Evolutionary conservation across 2,329 filamentous ascomycete genomes (phyloP).

Genomic region (Tolypocladium tropicale): DNA sequence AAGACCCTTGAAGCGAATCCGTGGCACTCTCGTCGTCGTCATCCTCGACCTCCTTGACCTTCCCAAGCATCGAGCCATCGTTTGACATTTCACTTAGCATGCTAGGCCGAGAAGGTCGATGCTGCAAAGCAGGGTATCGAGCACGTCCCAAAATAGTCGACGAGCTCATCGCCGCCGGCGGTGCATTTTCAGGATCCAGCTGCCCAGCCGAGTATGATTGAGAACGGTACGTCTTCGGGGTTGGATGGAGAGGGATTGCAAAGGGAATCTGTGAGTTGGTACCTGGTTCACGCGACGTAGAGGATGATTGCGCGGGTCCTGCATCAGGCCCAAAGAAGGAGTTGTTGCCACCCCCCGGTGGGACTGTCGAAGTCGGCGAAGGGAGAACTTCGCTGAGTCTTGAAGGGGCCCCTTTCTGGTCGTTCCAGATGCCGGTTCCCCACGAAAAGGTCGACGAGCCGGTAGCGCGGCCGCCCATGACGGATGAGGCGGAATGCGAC

Average conservation of each 20-base stretch:
- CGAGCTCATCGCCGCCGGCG: slow-evolving; percentile 30
- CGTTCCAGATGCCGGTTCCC: slow-evolving; percentile 80
- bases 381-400: slow-evolving; percentile 64
- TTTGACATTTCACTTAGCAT: slow-evolving; percentile 65
- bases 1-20: slow-evolving; percentile 35
- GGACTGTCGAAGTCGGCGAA: slow-evolving; percentile 58
- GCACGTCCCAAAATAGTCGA: slow-evolving; percentile 42
- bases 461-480: slow-evolving; percentile 36
- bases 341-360: slow-evolving; percentile 28
- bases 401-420: slow-evolving; percentile 69
- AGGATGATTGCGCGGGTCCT: slow-evolving; percentile 37
- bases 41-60: slow-evolving; percentile 61
- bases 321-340: slow-evolving; percentile 40
- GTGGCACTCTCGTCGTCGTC: slow-evolving; percentile 51
- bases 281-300: slow-evolving; percentile 39
- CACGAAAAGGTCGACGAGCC: slow-evolving; percentile 50
- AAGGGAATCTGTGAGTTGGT: slow-evolving; percentile 66
- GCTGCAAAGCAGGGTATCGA: slow-evolving; percentile 60
- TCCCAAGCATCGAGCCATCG: slow-evolving; percentile 51
- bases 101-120: slow-evolving; percentile 70
- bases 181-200: slow-evolving; percentile 56
- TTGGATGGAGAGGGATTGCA: slow-evolving; percentile 78
- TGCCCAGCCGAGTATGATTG: slow-evolving; percentile 96
- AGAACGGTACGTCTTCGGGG: slow-evolving; percentile 85
- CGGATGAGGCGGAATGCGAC: slow-evolving; percentile 37